phyloP scores from a whole-genome alignment of 345 rosid genomes.

The Physaria fendleri region DNA sequence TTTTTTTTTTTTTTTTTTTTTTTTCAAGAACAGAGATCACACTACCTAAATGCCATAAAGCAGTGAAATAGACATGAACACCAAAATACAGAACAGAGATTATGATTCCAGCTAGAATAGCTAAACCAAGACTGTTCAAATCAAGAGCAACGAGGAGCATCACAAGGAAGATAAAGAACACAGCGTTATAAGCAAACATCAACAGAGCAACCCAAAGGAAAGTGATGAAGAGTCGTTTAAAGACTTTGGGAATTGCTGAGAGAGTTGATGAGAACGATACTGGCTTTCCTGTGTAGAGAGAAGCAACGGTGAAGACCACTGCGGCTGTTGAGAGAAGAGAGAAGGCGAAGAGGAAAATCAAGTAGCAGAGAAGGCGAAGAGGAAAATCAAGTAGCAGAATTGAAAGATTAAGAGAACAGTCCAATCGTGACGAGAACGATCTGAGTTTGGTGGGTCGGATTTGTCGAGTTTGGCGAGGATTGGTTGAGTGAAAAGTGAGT shows the following conservation, averaged over 20 bases:
- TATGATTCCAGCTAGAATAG: conserved; percentile 35
- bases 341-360: conserved; percentile 90
- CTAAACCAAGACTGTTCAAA: conserved; percentile 35
- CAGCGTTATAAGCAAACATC: conserved; percentile 59
- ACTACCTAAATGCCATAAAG: conserved; percentile 95
- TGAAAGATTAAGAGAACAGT: conserved; percentile 60
- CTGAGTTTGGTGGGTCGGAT: conserved; percentile 31
- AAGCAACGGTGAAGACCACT: no score
- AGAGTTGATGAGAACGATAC: no score
- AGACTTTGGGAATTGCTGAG: no score
- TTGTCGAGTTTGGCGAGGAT: conserved; percentile 37
- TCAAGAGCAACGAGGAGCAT: conserved; percentile 56
- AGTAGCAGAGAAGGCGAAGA: conserved; percentile 90
- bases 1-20: no score
- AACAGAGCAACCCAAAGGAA: conserved; percentile 74
- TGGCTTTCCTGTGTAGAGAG: no score
- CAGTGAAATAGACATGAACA: conserved; percentile 91
- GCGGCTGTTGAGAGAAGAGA: conserved; percentile 89
- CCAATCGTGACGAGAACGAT: conserved; percentile 65
- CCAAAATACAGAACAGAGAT: conserved; percentile 53
- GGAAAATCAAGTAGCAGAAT: conserved; percentile 78
- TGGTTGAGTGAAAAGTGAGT: conserved; percentile 84
- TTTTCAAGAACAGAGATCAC: conserved; percentile 91
- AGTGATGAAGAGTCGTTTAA: conserved; percentile 71
- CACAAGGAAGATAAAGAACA: conserved; percentile 48